These are phyloP conservation scores for Fusarium torreyae DNA, from an alignment of 2,329 filamentous ascomycete species.

Conservation along the genomic window DNA sequence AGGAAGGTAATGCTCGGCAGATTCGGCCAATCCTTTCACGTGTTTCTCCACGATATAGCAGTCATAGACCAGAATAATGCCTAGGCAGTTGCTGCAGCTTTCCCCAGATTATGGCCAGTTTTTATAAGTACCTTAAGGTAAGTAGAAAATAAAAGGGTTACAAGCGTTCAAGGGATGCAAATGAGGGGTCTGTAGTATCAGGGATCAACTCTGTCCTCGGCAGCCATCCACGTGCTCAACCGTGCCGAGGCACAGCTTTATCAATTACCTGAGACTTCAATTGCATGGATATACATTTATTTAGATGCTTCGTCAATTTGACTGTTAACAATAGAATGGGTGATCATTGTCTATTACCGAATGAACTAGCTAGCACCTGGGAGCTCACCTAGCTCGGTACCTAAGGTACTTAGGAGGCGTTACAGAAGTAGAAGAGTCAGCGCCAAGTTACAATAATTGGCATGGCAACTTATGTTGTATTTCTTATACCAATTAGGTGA, in stretches of 20 bases:
- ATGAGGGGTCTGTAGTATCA: slow-evolving; percentile 32
- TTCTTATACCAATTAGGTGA: neutral
- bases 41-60: slow-evolving; percentile 3
- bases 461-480: neutral
- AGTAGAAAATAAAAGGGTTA: neutral
- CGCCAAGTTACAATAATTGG: no score
- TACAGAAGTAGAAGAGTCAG: neutral
- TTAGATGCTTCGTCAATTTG: neutral
- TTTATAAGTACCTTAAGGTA: neutral
- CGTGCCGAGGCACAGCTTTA: slow-evolving; percentile 37
- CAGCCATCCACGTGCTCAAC: slow-evolving; percentile 35
- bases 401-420: neutral
- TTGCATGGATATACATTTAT: neutral
- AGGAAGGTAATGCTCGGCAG: slow-evolving; percentile 19
- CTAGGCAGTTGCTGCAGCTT: neutral
- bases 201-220: slow-evolving; percentile 31
- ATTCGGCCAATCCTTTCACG: slow-evolving; percentile 16
- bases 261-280: neutral
- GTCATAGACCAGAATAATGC: slow-evolving; percentile 10
- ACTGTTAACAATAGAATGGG: neutral
- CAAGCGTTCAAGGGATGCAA: slow-evolving; percentile 17
- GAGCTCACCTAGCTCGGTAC: no score
- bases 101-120: neutral
- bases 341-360: neutral
- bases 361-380: no score